A percentile compares a stretch with the other conserved stretches of the same genome.
phyloP scores from a whole-genome alignment of 768 basidiomycete species.

The Cystobasidium onofrii region DNA sequence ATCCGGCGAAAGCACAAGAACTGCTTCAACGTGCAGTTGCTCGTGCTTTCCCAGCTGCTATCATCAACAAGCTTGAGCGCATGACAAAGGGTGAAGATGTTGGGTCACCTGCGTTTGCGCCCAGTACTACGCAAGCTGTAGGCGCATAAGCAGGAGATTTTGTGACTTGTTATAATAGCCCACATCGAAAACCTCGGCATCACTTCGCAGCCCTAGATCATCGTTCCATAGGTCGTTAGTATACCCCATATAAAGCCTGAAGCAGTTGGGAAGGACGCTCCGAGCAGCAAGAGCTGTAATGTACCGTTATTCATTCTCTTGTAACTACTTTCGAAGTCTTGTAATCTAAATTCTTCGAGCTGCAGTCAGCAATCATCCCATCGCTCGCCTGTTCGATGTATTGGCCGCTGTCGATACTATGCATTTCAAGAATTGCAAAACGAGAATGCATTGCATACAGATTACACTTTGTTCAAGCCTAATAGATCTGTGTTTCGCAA shows the following conservation, averaged over 20 bases:
- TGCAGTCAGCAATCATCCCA: background rate
- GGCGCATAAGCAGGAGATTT: background rate
- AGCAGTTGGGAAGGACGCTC: background rate
- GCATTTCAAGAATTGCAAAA: background rate
- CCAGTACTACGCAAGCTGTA: background rate
- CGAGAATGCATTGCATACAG: background rate
- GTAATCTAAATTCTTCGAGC: background rate
- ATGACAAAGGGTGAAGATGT: conserved; percentile 13
- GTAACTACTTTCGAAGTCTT: background rate
- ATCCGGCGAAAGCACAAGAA: conserved; percentile 60
- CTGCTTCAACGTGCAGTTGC: conserved; percentile 52
- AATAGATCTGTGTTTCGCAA: conserved; percentile 13
- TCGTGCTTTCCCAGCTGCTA: conserved; percentile 39
- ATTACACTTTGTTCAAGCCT: background rate
- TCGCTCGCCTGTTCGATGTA: too few relatives aligned
- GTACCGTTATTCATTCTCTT: background rate
- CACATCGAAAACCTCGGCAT: background rate
- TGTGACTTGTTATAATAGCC: too few relatives aligned
- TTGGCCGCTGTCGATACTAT: too few relatives aligned
- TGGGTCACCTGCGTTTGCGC: background rate
- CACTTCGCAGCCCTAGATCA: background rate
- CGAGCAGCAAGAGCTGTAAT: background rate
- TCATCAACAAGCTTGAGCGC: conserved; percentile 43
- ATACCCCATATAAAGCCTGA: background rate
- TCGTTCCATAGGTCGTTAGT: background rate